Evolutionary conservation across 257 asterid species (phyloP).

Genomic region (Plectranthus barbatus): DNA sequence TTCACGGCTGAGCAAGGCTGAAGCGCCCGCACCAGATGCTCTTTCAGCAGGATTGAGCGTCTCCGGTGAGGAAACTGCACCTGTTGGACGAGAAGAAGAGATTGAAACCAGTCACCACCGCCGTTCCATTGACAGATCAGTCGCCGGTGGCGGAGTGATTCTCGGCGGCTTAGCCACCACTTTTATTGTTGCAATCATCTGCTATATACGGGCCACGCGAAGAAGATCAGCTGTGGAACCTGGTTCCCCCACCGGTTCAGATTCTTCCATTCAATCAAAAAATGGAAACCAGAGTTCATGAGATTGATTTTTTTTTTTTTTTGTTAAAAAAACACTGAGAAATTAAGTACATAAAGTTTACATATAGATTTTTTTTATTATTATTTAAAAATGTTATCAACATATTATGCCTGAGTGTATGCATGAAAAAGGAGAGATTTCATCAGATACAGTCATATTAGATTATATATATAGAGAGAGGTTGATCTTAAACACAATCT

Average conservation of each 20-base stretch:
- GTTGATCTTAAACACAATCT: no score
- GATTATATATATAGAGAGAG: no score
- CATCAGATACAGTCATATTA: no score
- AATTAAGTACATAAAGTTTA: neutral
- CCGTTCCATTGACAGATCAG: conserved; percentile 12
- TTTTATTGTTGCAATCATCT: conserved; percentile 44
- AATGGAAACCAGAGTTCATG: no score
- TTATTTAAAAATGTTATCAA: no score
- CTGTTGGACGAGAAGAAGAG: conserved; percentile 8
- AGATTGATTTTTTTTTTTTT: no score
- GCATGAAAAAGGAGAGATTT: no score
- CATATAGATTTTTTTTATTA: no score
- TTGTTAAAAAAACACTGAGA: neutral
- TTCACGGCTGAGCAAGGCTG: no score
- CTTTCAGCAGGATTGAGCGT: no score
- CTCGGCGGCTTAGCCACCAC: conserved; percentile 30
- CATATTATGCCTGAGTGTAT: no score
- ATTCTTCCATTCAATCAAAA: neutral
- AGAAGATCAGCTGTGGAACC: conserved; percentile 27
- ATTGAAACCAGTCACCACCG: conserved; percentile 16
- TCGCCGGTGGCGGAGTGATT: conserved; percentile 33
- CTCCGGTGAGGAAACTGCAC: conserved; percentile 14
- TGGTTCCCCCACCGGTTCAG: conserved; percentile 16
- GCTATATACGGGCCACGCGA: conserved; percentile 60
- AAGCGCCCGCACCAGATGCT: no score